A percentile compares a stretch with the other conserved stretches of the same genome.
Evolutionary conservation across 2,329 filamentous ascomycete genomes (phyloP).

Genomic region (Coniella vitis): DNA sequence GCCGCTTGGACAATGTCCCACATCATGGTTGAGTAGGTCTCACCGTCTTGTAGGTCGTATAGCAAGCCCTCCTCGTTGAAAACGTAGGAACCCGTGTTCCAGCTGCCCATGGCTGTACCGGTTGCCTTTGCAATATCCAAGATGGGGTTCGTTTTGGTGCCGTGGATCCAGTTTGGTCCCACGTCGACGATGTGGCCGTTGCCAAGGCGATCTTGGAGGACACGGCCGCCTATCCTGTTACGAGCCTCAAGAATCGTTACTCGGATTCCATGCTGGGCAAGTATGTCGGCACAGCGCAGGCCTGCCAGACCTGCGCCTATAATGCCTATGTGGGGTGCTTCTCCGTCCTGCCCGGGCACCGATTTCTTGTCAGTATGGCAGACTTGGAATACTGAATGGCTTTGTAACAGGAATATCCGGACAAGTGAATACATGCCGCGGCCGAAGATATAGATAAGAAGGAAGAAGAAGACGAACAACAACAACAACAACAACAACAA

Average conservation of each 20-base stretch:
- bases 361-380: conserved; percentile 18
- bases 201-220: conserved; percentile 44
- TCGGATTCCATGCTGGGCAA: conserved; percentile 56
- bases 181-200: conserved; percentile 47
- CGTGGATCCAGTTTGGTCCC: conserved; percentile 78
- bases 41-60: conserved; percentile 39
- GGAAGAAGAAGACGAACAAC: too few species aligned
- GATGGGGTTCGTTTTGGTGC: conserved; percentile 64
- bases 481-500: too few species aligned
- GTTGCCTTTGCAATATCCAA: conserved; percentile 59
- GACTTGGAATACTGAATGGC: neutral
- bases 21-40: conserved; percentile 45
- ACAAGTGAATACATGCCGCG: too few species aligned
- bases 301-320: conserved; percentile 66
- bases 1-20: conserved; percentile 64
- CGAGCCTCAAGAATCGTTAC: conserved; percentile 67
- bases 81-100: conserved; percentile 47
- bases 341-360: conserved; percentile 12
- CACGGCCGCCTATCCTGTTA: conserved; percentile 58
- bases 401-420: too few species aligned
- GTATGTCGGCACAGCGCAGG: conserved; percentile 62
- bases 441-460: too few species aligned
- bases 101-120: conserved; percentile 39
- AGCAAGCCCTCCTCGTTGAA: conserved; percentile 50
- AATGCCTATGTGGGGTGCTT: conserved; percentile 53